Base-by-base conservation (phyloP, 768 basidiomycete genomes). In the Termitomyces sp. region DNA sequence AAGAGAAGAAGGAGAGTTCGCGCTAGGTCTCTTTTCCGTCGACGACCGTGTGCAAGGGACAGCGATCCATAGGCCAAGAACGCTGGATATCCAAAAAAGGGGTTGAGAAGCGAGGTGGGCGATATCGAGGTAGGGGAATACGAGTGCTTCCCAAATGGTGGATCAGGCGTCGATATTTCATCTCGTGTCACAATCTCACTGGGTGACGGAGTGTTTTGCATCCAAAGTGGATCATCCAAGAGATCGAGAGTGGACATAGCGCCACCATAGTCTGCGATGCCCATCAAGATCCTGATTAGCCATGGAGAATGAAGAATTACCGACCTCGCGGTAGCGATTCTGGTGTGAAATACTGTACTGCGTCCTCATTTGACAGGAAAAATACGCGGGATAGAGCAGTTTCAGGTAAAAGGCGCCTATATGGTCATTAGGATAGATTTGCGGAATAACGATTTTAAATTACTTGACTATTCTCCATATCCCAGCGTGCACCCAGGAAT, bases 1-100 rank as follows among this genome's bases (percentile, higher is more conserved):
- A 84, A 84, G 12, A 91, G 73, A 35, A 74, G 64, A 3, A 73
- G 72, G 26, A 91, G 77, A 2, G 88, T 90, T 42, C 75, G 75
- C 21, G 76, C 63, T 24, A 91, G 77, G 65, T 89, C 87, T 60
- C 85, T 78, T 58, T 85, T 86, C 51, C 88, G 80, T 54, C 81
- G 78, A 34, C 83, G 86, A 38, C 85, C 85, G 65, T 83, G 76
- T 37, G 75, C 77, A 58, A 87, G 73, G 15, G 71, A 68, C 48
- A 77, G 70, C n/a, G 68, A 70, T 32, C 65, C 70, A 49, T 53
- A 68, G 54, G 65, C 66, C 54, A 62, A 66, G 55, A 61, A 73
- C 41, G 76, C 74, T 6, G 88, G 85, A 63, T 90, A 90, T 3
- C 88, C 88, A 58, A 81, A 91, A 68, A 84, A 90, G 1, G 89